Percentiles rank a stretch among this genome's conserved stretches.
These are phyloP conservation scores for Dispira simplex DNA, from an alignment of 192 early-diverging fungal species.

Conservation along the genomic window DNA sequence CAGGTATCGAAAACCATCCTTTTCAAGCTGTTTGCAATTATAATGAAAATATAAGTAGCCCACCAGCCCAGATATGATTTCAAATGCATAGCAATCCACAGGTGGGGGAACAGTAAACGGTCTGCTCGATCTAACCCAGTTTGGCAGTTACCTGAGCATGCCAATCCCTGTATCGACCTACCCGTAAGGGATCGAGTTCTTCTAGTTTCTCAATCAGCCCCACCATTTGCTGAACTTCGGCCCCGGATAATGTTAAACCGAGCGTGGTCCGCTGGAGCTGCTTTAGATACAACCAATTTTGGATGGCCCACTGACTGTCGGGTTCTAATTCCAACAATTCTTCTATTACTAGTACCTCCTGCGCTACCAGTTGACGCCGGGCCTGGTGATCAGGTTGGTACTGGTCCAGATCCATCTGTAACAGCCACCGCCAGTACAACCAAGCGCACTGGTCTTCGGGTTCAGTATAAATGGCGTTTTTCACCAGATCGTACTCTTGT, in stretches of 20 bases:
- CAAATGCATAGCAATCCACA: too few relatives aligned
- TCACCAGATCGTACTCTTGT: constrained; percentile 65
- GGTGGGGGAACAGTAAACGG: too few relatives aligned
- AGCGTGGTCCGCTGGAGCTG: background rate
- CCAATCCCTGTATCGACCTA: background rate
- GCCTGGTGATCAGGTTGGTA: constrained; percentile 11
- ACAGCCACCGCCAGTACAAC: constrained; percentile 91
- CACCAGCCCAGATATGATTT: too few relatives aligned
- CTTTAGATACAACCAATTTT: background rate
- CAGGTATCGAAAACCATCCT: too few relatives aligned
- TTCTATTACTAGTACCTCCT: constrained; percentile 15
- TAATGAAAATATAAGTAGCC: too few relatives aligned
- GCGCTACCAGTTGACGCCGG: constrained; percentile 12
- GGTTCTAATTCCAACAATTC: constrained; percentile 31
- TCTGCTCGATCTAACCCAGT: too few relatives aligned
- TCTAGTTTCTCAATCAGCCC: background rate
- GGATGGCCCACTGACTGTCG: constrained; percentile 13
- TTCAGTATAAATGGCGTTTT: constrained; percentile 90
- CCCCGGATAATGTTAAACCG: background rate
- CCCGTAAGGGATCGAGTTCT: background rate
- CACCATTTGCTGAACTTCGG: background rate
- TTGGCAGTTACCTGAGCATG: too few relatives aligned
- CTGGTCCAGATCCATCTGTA: constrained; percentile 30
- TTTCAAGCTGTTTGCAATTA: too few relatives aligned
- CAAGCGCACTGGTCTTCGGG: constrained; percentile 95